Evolutionary conservation across 495 filamentous ascomycete species (phyloP), one percentile per base, ranked within the genome.

Genomic region (Daldinia childiae): DNA sequence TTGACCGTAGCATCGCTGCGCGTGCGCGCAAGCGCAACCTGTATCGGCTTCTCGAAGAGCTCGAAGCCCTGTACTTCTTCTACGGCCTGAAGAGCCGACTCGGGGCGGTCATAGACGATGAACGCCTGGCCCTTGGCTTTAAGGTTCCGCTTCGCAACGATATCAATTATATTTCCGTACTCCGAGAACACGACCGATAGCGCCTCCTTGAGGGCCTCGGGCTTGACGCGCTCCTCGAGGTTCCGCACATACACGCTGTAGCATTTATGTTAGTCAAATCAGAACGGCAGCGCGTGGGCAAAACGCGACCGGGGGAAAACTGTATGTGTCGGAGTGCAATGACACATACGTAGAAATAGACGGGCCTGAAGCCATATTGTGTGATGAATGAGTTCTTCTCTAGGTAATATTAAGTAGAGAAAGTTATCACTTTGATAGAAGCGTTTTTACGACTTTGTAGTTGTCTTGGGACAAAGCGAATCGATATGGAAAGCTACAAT

Each of bases 101-200:
- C 90, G 27, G 88, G 82, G 58, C 83, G 88, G 71, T 97, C 94
- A 79, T 93, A 98, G 59, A 99, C 94, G 62, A 99, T 83, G 79
- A 99, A 99, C 6, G 95, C 95, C 81, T 99, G 95, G 50, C 95
- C 95, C 79, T 96, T 97, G 62, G 93, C 91, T 76, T 92, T 93
- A 36, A 98, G 83, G 77, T 95, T 97, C 52, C 86, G 91, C 84
- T 98, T 98, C 41, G 93, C 93, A 61, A 98, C 88, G 64, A 99
- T 88, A 65, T 99, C 95, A 73, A 98, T 82, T 74, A 99, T 87
- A 62, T 85, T 92, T 75, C 95, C 95, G 80, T 93, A 98, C 76
- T 97, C 93, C 51, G 88, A 88, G 82, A 99, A 99, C 76, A 98
- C 88, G 73, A 91, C 88, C 4, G 76, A 75, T 24, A 98, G 85